Evolutionary conservation across 805 yeast species (phyloP), one percentile per base, ranked within the genome.

Genomic region (Starmerella kuoi): DNA sequence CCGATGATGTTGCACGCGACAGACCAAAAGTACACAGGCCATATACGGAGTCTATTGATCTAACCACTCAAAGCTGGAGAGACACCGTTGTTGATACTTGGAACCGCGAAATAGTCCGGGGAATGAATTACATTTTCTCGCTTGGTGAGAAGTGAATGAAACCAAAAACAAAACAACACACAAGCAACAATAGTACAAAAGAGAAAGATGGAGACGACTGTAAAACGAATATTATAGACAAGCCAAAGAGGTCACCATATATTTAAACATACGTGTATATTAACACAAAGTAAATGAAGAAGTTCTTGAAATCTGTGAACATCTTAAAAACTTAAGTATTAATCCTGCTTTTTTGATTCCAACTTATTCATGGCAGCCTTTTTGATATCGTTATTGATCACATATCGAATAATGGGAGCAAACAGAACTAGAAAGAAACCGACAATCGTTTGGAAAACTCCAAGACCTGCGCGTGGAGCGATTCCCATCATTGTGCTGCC

Each of bases 21-120:
- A 63, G 74, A 48, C 72, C 77, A 35, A 67, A 72, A 39, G 60
- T 70, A 12, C 48, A 46, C 38, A 65, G 72, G 25, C 62, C 65
- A 26, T 72, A 71, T 48, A 61, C 70, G 22, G 62, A 68, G 40
- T 69, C 69, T 24, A 56, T 65, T 35, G 55, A 64, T 18, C 74
- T 74, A 44, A 60, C 65, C 44, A 62, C 68, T 23, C 68, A 81
- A 24, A 60, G 65, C 9, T 57, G 74, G 25, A 54, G 54, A 8
- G 86, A 83, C 58, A 77, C 86, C 0, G 65, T 72, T 46, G 79
- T 77, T 50, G 93, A 82, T 54, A 67, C 81, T 32, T 82, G 94
- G 94, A 78, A 82, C 55, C 76, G 73, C 35, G 87, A 80, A 56
- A 70, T 82, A 41, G 68, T 79, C 44, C 66, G 64, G 34, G 69